Evolutionary conservation across 1,139 yeast species (phyloP).

Genomic region (Saccharomyces uvarum): DNA sequence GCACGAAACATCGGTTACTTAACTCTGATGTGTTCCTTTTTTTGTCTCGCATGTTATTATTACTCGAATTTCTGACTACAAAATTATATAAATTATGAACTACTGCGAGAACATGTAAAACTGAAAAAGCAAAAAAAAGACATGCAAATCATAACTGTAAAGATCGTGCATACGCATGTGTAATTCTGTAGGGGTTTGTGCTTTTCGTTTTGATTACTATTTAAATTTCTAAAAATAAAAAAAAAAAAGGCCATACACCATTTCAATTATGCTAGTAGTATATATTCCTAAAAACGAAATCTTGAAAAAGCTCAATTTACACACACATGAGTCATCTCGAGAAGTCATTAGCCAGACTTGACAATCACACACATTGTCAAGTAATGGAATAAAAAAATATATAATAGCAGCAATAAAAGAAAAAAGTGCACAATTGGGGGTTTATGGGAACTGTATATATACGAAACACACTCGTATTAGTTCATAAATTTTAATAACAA

Average conservation of each 20-base stretch:
- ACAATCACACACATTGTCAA: neutral
- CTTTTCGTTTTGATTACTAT: neutral
- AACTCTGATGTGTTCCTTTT: neutral
- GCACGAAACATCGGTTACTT: neutral
- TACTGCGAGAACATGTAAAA: neutral
- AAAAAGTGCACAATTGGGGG: neutral
- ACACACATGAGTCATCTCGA: neutral
- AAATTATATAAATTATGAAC: too few species aligned
- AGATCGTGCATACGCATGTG: neutral
- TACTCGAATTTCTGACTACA: neutral
- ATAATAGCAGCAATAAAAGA: neutral
- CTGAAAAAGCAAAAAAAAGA: neutral
- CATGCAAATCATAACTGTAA: neutral
- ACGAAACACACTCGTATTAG: neutral
- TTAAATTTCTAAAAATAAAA: neutral
- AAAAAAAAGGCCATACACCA: neutral
- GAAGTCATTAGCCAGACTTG: neutral
- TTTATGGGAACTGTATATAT: neutral
- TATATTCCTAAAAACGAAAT: neutral
- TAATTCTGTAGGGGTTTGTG: neutral
- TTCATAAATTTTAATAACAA: neutral
- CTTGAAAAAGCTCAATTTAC: neutral
- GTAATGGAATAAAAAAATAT: conserved; percentile 2
- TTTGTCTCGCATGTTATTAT: neutral
- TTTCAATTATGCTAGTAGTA: neutral